Conservation (phyloP, 2,329 filamentous ascomycete genomes). For the Fusarium duplospermum region DNA sequence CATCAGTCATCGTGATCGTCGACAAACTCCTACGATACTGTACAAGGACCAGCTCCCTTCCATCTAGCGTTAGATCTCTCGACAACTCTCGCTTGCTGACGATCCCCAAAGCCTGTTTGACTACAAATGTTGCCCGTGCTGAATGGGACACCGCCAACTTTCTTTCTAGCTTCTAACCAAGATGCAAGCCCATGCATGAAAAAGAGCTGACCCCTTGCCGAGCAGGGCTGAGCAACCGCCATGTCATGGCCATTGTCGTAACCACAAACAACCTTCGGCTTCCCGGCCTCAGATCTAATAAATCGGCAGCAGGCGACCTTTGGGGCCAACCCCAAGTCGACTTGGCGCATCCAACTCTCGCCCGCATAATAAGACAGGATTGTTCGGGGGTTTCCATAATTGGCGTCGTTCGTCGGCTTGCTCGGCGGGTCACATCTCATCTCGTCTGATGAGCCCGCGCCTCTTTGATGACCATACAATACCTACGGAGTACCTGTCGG, state of each 20-base stretch:
- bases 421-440: slow-evolving; percentile 4
- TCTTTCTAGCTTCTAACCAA: background rate
- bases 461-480: background rate
- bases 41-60: background rate
- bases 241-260: slow-evolving; percentile 30
- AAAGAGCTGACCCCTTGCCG: slow-evolving; percentile 7
- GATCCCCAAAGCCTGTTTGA: slow-evolving; percentile 13
- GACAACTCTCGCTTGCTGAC: background rate
- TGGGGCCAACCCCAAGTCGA: background rate
- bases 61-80: background rate
- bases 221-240: slow-evolving; percentile 37
- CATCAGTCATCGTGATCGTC: slow-evolving; percentile 10
- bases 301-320: background rate
- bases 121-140: background rate
- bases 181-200: background rate
- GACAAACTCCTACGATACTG: background rate
- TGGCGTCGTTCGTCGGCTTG: slow-evolving; percentile 2
- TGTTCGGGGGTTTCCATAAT: slow-evolving; percentile 18
- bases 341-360: background rate
- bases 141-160: background rate
- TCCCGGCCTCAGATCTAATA: background rate
- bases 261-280: background rate
- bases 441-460: background rate
- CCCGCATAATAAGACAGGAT: background rate
- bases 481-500: background rate